Conservation (phyloP, 148 eudicot species). For the Selenicereus undatus region DNA sequence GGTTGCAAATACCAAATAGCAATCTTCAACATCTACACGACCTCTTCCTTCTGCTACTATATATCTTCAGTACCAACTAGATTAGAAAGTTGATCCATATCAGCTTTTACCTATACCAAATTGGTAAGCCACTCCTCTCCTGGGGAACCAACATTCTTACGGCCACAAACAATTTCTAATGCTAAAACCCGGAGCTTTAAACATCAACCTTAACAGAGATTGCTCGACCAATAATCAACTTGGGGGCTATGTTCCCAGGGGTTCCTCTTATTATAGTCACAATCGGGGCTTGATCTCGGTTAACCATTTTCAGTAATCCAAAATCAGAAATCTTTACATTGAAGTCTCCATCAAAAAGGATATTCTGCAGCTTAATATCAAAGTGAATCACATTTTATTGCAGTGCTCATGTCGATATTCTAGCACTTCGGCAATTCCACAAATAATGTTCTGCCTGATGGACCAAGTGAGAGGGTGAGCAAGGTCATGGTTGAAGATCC, state of each 20-base stretch:
- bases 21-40: constrained; percentile 5
- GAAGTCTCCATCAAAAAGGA: constrained; percentile 1
- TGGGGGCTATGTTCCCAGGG: constrained; percentile 8
- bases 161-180: constrained; percentile 11
- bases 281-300: neutral
- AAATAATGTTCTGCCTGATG: neutral
- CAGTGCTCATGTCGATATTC: constrained; percentile 11
- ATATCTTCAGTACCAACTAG: neutral
- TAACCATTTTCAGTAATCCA: constrained; percentile 8
- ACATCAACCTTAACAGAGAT: constrained; percentile 16
- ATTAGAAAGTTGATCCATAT: constrained; percentile 4
- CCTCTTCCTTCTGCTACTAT: neutral
- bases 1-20: constrained; percentile 7
- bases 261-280: constrained; percentile 9
- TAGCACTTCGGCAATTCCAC: constrained; percentile 1
- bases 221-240: constrained; percentile 1
- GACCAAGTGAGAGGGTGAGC: neutral
- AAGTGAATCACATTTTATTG: constrained; percentile 9
- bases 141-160: neutral
- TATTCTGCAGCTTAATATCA: constrained; percentile 7
- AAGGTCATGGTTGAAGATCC: neutral
- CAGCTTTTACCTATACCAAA: neutral
- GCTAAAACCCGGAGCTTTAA: constrained; percentile 1
- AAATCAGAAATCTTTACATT: constrained; percentile 14
- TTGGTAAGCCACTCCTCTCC: neutral